Base-by-base conservation (phyloP, 169 alveolate species). In the Haemoproteus tartakovskyi region DNA sequence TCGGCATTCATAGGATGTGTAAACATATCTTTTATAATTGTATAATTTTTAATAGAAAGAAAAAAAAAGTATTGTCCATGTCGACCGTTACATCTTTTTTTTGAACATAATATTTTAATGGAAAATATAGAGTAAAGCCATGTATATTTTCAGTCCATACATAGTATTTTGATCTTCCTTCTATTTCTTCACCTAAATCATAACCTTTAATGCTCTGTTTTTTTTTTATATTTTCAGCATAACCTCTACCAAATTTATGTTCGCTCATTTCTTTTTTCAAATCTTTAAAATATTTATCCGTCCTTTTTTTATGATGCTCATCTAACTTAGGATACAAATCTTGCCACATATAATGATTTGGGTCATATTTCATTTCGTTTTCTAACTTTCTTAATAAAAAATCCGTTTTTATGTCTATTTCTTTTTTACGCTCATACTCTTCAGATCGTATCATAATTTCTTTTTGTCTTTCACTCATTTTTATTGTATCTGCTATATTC, bases 211-310 rank as follows among this genome's bases (percentile, higher is more conserved):
- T 45, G 0, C 52, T 57, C 47, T 74, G 84, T 40, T 74, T 74
- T 18, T 74, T 74, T 74, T 74, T 74, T n/a, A 74, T 74, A 48
- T 74, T 74, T 43, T 74, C 84, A n/a, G 78, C 59, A 50, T 74
- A 74, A 2, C 84, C 84, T 36, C 84, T 57, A 60, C 84, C 59
- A 51, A 12, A 74, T 33, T 57, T 56, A 43, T 74, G 41, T 36
- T 74, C 84, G 40, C 48, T 57, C 70, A 74, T 74, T 29, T 74
- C 84, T 26, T 54, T 74, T 46, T 74, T 46, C 16, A 74, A 46
- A 26, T 45, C 37, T 2, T 74, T 54, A 56, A 74, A 74, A 14
- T 74, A 74, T 74, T 54, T 57, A 29, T 74, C 84, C 2, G 84
- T 57, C 37, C 51, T 56, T 12, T 74, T 37, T 38, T 57, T 74